Evolutionary conservation across 164 flowering plant species (phyloP).

Genomic region (Aristolochia californica): DNA sequence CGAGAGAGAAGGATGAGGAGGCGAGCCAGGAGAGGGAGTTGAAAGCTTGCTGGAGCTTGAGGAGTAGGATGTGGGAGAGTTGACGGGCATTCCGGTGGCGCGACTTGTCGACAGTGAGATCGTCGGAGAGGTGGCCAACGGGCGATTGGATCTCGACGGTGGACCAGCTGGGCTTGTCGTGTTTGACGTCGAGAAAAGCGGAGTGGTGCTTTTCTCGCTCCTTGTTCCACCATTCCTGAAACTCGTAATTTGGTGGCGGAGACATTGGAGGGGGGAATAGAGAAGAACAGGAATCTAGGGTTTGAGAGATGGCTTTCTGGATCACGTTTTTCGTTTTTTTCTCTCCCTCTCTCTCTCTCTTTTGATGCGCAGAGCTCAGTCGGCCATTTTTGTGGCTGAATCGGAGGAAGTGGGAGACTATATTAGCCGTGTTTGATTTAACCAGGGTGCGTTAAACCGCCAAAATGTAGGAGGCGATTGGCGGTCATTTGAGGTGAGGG

Average conservation of each 20-base stretch:
- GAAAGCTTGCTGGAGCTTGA: conserved; percentile 47
- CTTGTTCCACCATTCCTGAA: conserved; percentile 94
- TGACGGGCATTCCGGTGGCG: conserved; percentile 56
- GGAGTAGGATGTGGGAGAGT: conserved; percentile 43
- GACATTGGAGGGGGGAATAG: conserved; percentile 11
- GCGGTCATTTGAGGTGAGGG: too few relatives aligned
- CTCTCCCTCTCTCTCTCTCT: too few relatives aligned
- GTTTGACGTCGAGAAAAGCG: conserved; percentile 11
- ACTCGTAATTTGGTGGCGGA: conserved; percentile 59
- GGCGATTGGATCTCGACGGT: conserved; percentile 34
- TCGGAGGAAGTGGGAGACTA: too few relatives aligned
- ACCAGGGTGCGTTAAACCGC: too few relatives aligned
- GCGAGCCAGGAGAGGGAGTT: conserved; percentile 29
- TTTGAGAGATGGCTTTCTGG: too few relatives aligned
- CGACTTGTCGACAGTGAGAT: conserved; percentile 26
- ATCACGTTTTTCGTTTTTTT: too few relatives aligned
- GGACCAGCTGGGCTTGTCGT: conserved; percentile 15
- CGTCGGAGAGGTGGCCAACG: conserved; percentile 5
- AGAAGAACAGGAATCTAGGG: too few relatives aligned
- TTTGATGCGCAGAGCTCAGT: too few relatives aligned
- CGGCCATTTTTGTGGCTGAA: too few relatives aligned
- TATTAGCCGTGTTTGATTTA: too few relatives aligned
- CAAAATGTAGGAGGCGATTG: too few relatives aligned
- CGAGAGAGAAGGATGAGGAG: conserved; percentile 21
- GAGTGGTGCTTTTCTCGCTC: conserved; percentile 26